Conservation (phyloP, 306 rosid genomes). For the Lablab purpureus region DNA sequence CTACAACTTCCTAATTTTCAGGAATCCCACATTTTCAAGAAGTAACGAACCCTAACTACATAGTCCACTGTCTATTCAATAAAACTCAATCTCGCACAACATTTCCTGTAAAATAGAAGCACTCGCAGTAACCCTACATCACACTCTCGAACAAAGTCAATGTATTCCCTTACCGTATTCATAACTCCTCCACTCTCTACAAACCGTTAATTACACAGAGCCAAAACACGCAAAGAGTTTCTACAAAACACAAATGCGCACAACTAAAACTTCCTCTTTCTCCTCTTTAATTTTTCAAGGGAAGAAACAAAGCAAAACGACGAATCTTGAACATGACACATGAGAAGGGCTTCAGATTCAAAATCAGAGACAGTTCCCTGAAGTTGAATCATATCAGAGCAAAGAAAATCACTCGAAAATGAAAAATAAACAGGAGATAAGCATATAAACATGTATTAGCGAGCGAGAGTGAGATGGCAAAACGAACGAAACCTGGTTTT, state of each 20-base stretch:
- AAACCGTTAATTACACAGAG: constrained; percentile 5
- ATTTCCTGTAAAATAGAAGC: constrained; percentile 8
- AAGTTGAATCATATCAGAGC: constrained; percentile 40
- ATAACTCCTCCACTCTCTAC: constrained; percentile 14
- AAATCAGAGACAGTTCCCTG: constrained; percentile 35
- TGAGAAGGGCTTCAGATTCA: constrained; percentile 50
- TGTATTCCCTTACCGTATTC: background rate
- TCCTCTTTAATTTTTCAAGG: background rate
- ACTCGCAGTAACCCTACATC: background rate
- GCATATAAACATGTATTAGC: background rate
- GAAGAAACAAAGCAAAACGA: background rate
- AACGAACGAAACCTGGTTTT: constrained; percentile 49
- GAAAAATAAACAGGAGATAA: background rate
- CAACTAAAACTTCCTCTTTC: background rate
- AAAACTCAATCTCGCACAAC: background rate
- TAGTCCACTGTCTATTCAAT: background rate
- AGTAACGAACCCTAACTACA: constrained; percentile 29
- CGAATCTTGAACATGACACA: constrained; percentile 34
- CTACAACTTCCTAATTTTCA: constrained; percentile 28
- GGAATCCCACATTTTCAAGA: constrained; percentile 24
- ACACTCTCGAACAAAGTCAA: constrained; percentile 26
- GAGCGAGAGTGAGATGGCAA: constrained; percentile 19
- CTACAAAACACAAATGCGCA: constrained; percentile 22
- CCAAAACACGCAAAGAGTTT: background rate
- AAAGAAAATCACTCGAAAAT: constrained; percentile 3